Evolutionary conservation across 805 yeast genomes (phyloP).

Genomic region (Ogataea paraovalis): DNA sequence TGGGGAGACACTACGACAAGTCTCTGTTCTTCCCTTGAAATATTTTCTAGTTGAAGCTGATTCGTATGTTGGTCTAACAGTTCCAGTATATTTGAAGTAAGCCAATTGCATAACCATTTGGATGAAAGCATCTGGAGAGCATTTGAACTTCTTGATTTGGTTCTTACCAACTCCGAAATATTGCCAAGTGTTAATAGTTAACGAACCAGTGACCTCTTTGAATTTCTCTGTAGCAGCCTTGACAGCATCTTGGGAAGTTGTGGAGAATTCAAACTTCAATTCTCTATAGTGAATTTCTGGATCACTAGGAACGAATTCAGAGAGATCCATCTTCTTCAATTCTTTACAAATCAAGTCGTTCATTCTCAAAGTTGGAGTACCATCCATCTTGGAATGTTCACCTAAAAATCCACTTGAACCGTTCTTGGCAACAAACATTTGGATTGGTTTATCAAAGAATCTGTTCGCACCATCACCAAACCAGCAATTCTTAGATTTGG

Average conservation of each 20-base stretch:
- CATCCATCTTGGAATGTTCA: conserved; percentile 98
- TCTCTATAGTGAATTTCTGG: conserved; percentile 16
- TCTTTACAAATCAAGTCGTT: conserved; percentile 69
- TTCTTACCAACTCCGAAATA: conserved; percentile 84
- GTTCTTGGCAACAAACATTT: conserved; percentile 75
- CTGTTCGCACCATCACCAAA: conserved; percentile 94
- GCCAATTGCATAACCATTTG: conserved; percentile 92
- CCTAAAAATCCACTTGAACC: conserved; percentile 92
- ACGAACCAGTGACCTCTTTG: conserved; percentile 48
- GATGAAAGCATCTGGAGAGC: conserved; percentile 89
- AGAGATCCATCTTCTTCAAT: conserved; percentile 37
- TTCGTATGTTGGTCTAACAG: conserved; percentile 86
- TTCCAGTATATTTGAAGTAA: conserved; percentile 77
- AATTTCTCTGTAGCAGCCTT: conserved; percentile 54
- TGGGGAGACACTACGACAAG: conserved; percentile 77
- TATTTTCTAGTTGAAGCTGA: conserved; percentile 91
- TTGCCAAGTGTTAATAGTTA: conserved; percentile 75
- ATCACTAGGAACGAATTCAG: not conserved
- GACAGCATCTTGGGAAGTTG: conserved; percentile 48
- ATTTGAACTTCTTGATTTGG: conserved; percentile 76
- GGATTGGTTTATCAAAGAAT: conserved; percentile 87
- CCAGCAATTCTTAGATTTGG: conserved; percentile 83
- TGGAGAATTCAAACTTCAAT: conserved; percentile 57
- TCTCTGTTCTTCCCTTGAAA: conserved; percentile 90
- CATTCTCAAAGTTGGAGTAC: conserved; percentile 87